phyloP scores from a whole-genome alignment of 192 early-diverging fungal species.

The Rhizoclosmatium globosum region DNA sequence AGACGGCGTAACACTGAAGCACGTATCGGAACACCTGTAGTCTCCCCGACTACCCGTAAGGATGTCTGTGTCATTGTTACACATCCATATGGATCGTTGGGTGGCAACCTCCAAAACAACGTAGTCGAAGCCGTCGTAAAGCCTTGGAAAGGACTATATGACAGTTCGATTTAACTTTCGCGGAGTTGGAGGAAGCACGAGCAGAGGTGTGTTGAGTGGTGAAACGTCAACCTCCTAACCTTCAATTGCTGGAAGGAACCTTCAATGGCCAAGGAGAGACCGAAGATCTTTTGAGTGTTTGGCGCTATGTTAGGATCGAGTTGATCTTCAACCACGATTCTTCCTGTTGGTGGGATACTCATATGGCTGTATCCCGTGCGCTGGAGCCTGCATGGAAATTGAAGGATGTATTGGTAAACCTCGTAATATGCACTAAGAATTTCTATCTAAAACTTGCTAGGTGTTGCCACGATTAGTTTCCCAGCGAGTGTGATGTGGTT shows the following conservation, averaged over 20 bases:
- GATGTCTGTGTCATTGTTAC: constrained; percentile 38
- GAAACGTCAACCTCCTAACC: not conserved
- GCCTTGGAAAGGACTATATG: constrained; percentile 15
- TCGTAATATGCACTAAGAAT: not conserved
- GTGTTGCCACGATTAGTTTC: constrained; percentile 27
- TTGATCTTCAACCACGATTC: constrained; percentile 9
- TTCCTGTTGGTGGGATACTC: constrained; percentile 30
- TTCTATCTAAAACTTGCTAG: not conserved
- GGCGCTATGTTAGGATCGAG: constrained; percentile 20
- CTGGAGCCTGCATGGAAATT: constrained; percentile 13
- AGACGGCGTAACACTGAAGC: constrained; percentile 26
- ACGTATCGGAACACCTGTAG: constrained; percentile 22
- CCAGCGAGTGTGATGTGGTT: constrained; percentile 35
- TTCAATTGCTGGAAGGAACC: not conserved
- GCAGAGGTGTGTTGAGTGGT: constrained; percentile 17
- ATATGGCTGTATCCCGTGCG: constrained; percentile 27
- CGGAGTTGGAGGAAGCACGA: constrained; percentile 32
- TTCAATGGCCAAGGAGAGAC: constrained; percentile 28
- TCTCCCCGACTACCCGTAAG: constrained; percentile 7
- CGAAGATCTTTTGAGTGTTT: constrained; percentile 35
- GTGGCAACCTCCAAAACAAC: constrained; percentile 39
- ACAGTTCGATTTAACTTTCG: constrained; percentile 41
- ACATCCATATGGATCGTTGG: constrained; percentile 38
- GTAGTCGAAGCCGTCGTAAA: constrained; percentile 29
- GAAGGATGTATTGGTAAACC: constrained; percentile 29